These are phyloP conservation scores for Candida hungchunana DNA, from an alignment of 805 yeast species.

Conservation along the genomic window DNA sequence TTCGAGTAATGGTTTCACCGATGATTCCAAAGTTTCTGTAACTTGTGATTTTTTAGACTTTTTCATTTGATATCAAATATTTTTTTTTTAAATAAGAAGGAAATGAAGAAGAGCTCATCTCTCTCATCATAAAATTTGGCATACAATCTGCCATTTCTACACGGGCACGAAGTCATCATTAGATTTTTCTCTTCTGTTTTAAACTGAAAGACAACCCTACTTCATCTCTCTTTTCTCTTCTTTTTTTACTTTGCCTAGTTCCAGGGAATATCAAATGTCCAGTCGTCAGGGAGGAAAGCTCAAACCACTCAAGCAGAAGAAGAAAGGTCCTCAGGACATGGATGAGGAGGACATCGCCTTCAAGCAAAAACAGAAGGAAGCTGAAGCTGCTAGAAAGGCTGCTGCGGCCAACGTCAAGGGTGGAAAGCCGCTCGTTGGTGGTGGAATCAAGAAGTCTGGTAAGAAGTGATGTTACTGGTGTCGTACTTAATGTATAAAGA, in stretches of 20 bases:
- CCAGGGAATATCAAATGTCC: slow-evolving; percentile 67
- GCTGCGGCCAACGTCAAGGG: slow-evolving; percentile 81
- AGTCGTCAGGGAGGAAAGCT: slow-evolving; percentile 98
- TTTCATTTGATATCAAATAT: neutral
- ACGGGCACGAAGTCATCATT: too few species aligned
- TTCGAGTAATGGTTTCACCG: slow-evolving; percentile 31
- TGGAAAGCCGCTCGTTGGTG: slow-evolving; percentile 90
- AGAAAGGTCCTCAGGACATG: slow-evolving; percentile 67
- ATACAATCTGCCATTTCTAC: neutral
- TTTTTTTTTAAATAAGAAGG: neutral
- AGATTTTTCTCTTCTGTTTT: too few species aligned
- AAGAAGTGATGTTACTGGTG: slow-evolving; percentile 36
- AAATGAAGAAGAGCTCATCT: neutral
- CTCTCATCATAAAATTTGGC: neutral
- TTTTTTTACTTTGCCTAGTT: slow-evolving; percentile 2
- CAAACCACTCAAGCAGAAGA: slow-evolving; percentile 73
- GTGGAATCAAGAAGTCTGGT: slow-evolving; percentile 92
- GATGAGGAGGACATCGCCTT: slow-evolving; percentile 90
- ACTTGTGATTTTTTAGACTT: slow-evolving; percentile 17
- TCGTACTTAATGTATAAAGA: slow-evolving; percentile 9
- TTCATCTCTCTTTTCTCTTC: neutral
- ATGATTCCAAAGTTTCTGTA: slow-evolving; percentile 18
- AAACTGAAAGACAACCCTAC: too few species aligned
- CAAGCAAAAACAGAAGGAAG: slow-evolving; percentile 93
- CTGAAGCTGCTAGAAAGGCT: slow-evolving; percentile 88